phyloP scores from a whole-genome alignment of 352 stramenopile genomes.

The Globisporangium yorkense region DNA sequence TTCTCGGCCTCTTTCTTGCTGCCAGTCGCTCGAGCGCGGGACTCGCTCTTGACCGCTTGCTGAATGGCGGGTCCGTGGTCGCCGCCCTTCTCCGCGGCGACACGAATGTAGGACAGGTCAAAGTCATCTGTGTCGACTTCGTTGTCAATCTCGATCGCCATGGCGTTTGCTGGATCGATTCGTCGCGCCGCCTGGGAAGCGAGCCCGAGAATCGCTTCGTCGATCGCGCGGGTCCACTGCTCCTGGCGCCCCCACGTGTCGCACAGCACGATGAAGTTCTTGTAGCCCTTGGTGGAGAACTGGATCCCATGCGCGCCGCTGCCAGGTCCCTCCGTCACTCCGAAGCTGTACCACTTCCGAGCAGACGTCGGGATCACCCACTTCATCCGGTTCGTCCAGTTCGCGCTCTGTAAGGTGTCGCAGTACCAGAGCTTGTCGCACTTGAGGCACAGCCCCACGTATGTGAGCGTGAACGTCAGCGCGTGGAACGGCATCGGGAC shows the following conservation, averaged over 20 bases:
- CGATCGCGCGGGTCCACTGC: slow-evolving; percentile 83
- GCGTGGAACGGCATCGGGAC: slow-evolving; percentile 87
- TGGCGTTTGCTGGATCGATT: slow-evolving; percentile 63
- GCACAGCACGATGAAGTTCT: slow-evolving; percentile 82
- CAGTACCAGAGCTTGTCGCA: slow-evolving; percentile 89
- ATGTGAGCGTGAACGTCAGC: slow-evolving; percentile 83
- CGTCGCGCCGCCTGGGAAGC: slow-evolving; percentile 47
- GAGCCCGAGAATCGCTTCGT: slow-evolving; percentile 67
- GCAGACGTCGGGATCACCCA: slow-evolving; percentile 85
- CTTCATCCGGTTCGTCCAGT: slow-evolving; percentile 87
- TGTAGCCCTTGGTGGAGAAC: slow-evolving; percentile 87
- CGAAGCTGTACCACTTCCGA: slow-evolving; percentile 87
- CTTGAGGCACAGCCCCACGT: slow-evolving; percentile 79
- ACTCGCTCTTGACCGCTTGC: slow-evolving; percentile 7
- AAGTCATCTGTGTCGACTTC: slow-evolving; percentile 79
- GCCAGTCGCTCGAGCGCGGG: not conserved
- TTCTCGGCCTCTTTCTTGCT: slow-evolving; percentile 1
- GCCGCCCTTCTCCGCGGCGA: slow-evolving; percentile 16
- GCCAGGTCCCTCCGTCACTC: slow-evolving; percentile 64
- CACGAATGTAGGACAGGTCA: slow-evolving; percentile 44
- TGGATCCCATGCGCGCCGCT: slow-evolving; percentile 81
- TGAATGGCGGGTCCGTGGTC: slow-evolving; percentile 3
- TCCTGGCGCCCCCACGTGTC: slow-evolving; percentile 85
- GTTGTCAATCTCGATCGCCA: slow-evolving; percentile 87
- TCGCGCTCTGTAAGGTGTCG: slow-evolving; percentile 74